phyloP scores from a whole-genome alignment of 345 rosid species.

The Arabis hirsuta region DNA sequence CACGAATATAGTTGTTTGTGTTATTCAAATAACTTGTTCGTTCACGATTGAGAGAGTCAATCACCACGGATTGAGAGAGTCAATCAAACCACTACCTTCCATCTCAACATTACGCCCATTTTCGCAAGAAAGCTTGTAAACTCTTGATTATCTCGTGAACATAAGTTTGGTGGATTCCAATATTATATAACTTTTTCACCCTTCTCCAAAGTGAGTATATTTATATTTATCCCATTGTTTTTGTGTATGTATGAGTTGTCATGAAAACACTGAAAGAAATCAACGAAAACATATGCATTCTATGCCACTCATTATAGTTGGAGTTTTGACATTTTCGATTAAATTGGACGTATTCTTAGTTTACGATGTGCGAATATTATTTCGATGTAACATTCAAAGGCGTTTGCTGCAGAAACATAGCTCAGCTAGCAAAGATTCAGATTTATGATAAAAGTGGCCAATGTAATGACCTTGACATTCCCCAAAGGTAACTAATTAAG shows the following conservation, averaged over 20 bases:
- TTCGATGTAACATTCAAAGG: slow-evolving; percentile 1
- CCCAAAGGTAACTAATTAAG: slow-evolving; percentile 44
- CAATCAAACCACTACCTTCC: too few relatives aligned
- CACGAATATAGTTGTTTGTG: too few relatives aligned
- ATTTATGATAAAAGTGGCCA: slow-evolving; percentile 59
- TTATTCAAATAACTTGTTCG: too few relatives aligned
- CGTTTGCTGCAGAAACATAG: slow-evolving; percentile 63
- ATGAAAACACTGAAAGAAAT: too few relatives aligned
- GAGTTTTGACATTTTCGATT: neutral
- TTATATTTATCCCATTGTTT: neutral
- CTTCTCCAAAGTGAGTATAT: slow-evolving; percentile 62
- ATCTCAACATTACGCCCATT: too few relatives aligned
- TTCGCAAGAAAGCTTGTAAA: too few relatives aligned
- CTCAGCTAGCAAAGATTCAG: slow-evolving; percentile 74
- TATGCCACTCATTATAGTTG: too few relatives aligned
- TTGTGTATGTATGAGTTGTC: neutral
- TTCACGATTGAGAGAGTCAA: too few relatives aligned
- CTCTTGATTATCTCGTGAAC: too few relatives aligned
- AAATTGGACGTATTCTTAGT: neutral
- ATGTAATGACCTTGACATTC: slow-evolving; percentile 72
- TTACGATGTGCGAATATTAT: neutral
- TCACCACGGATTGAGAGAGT: too few relatives aligned
- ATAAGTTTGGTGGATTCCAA: too few relatives aligned
- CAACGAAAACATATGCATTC: too few relatives aligned
- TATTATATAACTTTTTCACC: slow-evolving; percentile 43